phyloP scores from a whole-genome alignment of 2,329 filamentous ascomycete genomes.

The Colletotrichum sp. region DNA sequence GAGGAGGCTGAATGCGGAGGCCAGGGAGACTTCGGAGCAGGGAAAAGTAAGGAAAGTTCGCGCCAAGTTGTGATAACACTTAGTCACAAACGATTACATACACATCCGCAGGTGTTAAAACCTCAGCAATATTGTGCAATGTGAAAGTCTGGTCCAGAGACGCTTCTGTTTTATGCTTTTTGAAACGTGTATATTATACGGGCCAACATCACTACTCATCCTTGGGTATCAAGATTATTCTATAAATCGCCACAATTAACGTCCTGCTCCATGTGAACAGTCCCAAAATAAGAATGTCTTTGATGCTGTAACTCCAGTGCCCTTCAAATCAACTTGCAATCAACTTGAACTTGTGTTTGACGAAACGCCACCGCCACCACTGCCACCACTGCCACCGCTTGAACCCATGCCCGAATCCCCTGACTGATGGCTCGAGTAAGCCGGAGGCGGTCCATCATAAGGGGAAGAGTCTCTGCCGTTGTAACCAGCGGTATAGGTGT shows the following conservation, averaged over 20 bases:
- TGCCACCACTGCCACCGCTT: background rate
- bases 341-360: background rate
- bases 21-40: background rate
- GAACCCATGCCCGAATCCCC: background rate
- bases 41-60: background rate
- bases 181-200: background rate
- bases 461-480: background rate
- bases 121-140: background rate
- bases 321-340: background rate
- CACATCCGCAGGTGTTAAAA: background rate
- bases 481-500: background rate
- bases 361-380: background rate
- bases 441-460: background rate
- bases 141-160: background rate
- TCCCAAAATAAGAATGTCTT: background rate
- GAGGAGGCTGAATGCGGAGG: conserved; percentile 50
- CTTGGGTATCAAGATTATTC: background rate
- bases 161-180: background rate
- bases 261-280: background rate
- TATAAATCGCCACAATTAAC: background rate
- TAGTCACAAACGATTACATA: background rate
- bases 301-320: background rate
- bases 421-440: background rate
- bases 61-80: background rate
- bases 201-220: background rate